Base-by-base conservation (phyloP, 192 early-diverging fungal genomes). In the Chytriomyces sp. region DNA sequence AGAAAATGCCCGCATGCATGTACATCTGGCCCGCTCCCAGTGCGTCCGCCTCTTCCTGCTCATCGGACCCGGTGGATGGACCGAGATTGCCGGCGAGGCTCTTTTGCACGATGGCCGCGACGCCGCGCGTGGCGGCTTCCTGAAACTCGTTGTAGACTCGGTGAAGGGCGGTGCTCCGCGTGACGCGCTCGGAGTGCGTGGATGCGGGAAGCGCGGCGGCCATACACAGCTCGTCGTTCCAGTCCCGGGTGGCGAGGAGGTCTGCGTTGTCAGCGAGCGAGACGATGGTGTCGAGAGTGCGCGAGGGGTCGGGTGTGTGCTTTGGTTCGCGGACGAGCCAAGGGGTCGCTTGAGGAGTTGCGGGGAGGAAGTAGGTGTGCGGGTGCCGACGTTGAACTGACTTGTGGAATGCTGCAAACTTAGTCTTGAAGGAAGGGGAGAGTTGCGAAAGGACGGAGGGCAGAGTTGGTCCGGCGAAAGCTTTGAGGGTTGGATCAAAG, bases 1-100 rank as follows among this genome's bases (percentile, higher is more conserved):
- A 97, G 77, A 99, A 98, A 53, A 99, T 97, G 75, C 96, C 96
- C 83, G 95, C 96, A 77, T 95, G 91, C 41, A 98, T 81, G 68
- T 80, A 99, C 92, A 96, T 84, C 64, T 78, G 76, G 5, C 73
- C 60, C 53, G 38, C 31, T 39, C 22, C 41, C 22, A 39, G 4
- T 25, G 22, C 63, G 26, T 62, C 60, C 12, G 38, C 63, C 10
- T 40, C 55, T 8, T 25, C 34, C 25, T 70, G 54, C 0, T 63
- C 30, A 36, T 77, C 82, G 1, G 89, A 65, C 40, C 92, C 94
- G 77, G 93, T 95, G 52, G 94, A 72, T 6, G 93, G 81, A 25
- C 87, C 75, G 40, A 95, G 84, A 57, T 89, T 84, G 52, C 92
- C 90, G 33, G 93, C 88, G 3, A 70, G 56, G n/a, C 25, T 41